Base-by-base conservation (phyloP, 768 basidiomycete genomes). In the Russula virescens region DNA sequence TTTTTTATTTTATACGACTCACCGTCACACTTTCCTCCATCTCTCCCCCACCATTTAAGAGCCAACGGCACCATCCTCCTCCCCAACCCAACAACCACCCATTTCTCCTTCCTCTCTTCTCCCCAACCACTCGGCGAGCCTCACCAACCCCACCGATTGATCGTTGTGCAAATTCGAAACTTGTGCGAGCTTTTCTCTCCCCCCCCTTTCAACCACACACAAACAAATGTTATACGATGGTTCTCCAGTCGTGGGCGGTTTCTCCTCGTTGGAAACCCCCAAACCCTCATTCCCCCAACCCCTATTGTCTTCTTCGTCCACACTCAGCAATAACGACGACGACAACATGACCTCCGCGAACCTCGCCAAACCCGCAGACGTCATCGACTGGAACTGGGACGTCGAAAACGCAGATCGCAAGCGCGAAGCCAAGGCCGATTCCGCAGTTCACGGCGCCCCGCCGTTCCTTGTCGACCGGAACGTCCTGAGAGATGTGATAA, bases 401-500 rank as follows among this genome's bases (percentile, higher is more conserved):
- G 68, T 80, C 38, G 89, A 91, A 72, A 86, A 86, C 58, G 83
- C 76, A n/a, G 88, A 91, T 71, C 76, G 89, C 49, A 79, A 76
- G 68, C 79, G 74, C 40, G 89, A 91, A 72, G 79, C 81, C 2
- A 81, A 79, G 67, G 83, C 81, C 2, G 89, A 90, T 65, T 80
- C 81, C 16, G 80, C 80, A 3, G 67, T 84, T 21, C 87, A 89
- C 68, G 81, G 81, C 38, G 76, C 80, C 11, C 80, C 78, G 6
- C 87, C 87, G 25, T 91, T 93, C 68, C 83, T 83, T 58, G 85
- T 93, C 26, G 91, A 93, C 73, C 75, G 91, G 59, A 79, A 80
- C 58, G 78, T 90, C 23, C 76, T 94, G 64, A 87, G 84, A 73
- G 89, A 91, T 66, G 84, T 93, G 47, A 85, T 93, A 9, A 78